A percentile compares a stretch with the other conserved stretches of the same genome.
Evolutionary conservation across 1,284 basidiomycete genomes (phyloP).

Genomic region (Trichosporon inkin): DNA sequence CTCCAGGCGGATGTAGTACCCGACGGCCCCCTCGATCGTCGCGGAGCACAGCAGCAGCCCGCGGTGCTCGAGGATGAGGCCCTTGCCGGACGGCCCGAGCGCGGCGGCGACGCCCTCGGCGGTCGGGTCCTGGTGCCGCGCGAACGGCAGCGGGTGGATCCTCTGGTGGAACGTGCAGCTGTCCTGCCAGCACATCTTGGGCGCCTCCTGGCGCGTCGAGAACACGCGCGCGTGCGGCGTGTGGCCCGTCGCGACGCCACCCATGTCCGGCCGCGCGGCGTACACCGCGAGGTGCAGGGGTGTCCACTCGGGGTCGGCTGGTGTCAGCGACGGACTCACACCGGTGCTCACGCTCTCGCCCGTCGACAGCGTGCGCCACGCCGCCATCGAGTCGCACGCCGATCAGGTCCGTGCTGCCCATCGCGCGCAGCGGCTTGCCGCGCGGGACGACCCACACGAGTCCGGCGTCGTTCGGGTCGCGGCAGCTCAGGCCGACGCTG

Average conservation of each 20-base stretch:
- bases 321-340: neutral
- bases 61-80: conserved; percentile 26
- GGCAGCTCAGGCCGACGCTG: conserved; percentile 24
- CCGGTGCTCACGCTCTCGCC: conserved; percentile 15
- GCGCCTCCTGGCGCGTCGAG: conserved; percentile 18
- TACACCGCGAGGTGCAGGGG: conserved; percentile 31
- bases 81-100: conserved; percentile 21
- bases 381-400: conserved; percentile 17
- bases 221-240: conserved; percentile 28
- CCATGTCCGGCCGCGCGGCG: conserved; percentile 23
- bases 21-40: conserved; percentile 30
- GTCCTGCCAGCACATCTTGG: conserved; percentile 34
- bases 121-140: neutral
- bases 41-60: conserved; percentile 27
- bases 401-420: conserved; percentile 24
- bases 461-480: conserved; percentile 21
- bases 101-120: conserved; percentile 10
- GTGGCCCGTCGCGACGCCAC: conserved; percentile 26
- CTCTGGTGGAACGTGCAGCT: conserved; percentile 28
- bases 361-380: conserved; percentile 4
- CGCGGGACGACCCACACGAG: conserved; percentile 27
- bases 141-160: conserved; percentile 24
- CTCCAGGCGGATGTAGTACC: conserved; percentile 29
- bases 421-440: conserved; percentile 23
- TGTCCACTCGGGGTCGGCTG: conserved; percentile 25